Evolutionary conservation across 306 rosid species (phyloP).

Genomic region (Carpinus fangiana): DNA sequence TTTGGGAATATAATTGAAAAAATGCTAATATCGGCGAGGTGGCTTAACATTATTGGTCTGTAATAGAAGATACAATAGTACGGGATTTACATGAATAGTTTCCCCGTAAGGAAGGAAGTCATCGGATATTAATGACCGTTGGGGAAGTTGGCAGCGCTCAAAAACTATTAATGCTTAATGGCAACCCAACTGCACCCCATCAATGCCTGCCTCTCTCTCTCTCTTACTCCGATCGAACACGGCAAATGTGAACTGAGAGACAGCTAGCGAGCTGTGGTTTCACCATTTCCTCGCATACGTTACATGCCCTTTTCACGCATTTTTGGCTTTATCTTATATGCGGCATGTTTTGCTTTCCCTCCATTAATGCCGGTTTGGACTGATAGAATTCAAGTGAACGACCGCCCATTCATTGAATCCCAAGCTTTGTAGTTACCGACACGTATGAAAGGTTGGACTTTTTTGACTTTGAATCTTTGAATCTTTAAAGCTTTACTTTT

Average conservation of each 20-base stretch:
- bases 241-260: background rate
- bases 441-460: constrained; percentile 33
- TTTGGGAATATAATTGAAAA: too few relatives aligned
- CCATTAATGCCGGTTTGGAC: constrained; percentile 28
- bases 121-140: constrained; percentile 59
- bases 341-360: background rate
- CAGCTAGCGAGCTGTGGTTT: constrained; percentile 7
- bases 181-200: constrained; percentile 31
- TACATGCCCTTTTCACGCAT: background rate
- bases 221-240: background rate
- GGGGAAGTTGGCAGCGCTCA: constrained; percentile 61
- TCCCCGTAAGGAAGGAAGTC: constrained; percentile 22
- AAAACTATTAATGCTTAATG: constrained; percentile 43
- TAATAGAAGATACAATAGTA: background rate
- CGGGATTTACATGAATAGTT: too few relatives aligned
- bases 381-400: constrained; percentile 21
- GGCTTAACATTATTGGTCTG: background rate
- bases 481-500: background rate
- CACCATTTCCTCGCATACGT: background rate
- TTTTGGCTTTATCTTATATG: background rate
- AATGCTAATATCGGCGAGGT: background rate
- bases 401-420: constrained; percentile 23
- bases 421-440: constrained; percentile 43
- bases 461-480: constrained; percentile 30
- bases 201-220: constrained; percentile 22